Evolutionary conservation across 768 basidiomycete genomes (phyloP), one percentile per base, ranked within the genome.

Genomic region (Phylloporus sp.): DNA sequence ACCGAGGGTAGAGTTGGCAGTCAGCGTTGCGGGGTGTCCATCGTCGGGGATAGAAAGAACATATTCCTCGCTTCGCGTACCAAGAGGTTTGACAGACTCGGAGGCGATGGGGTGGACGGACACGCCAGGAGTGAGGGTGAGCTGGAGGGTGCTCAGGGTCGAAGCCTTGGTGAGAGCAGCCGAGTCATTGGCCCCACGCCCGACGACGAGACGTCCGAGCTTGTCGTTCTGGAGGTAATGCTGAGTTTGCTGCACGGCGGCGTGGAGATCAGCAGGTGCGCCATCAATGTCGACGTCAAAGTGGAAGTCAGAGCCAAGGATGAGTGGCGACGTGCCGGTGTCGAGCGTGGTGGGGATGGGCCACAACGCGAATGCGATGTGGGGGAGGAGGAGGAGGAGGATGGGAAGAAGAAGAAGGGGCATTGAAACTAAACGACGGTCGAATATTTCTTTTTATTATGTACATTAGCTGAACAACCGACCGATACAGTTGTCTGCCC

Each of bases 401-500:
- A 49, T 18, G 16, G 23, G 22, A 12, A 29, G 42, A 4, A 45
- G 18, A 20, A 43, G 18, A 20, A 29, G 44, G 16, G 20, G 20
- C 31, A 45, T 45, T 22, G 31, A 42, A 27, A 9, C 9, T 42
- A 4, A 5, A 27, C 5, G 5, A 22, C 13, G 39, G 23, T 5
- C 15, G 28, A 20, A 11, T 11, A 6, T n/a, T 28, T 2, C 16
- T 29, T 40, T 23, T 29, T 31, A 18, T 22, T 43, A 5, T 27
- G 16, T 52, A 42, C 42, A 34, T 65, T 50, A 68, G 27, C 56
- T 56, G 13, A 68, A 68, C 36, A 68, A 36, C 5, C 57, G 59
- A 18, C 82, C 80, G 51, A 68, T 76, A 58, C 84, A 86, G 24
- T 74, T 80, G 12, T 47, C 53, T 4, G 80, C 72, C 3, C 79